phyloP scores from a whole-genome alignment of 1,284 basidiomycete species.

The Flammula alnicola region DNA sequence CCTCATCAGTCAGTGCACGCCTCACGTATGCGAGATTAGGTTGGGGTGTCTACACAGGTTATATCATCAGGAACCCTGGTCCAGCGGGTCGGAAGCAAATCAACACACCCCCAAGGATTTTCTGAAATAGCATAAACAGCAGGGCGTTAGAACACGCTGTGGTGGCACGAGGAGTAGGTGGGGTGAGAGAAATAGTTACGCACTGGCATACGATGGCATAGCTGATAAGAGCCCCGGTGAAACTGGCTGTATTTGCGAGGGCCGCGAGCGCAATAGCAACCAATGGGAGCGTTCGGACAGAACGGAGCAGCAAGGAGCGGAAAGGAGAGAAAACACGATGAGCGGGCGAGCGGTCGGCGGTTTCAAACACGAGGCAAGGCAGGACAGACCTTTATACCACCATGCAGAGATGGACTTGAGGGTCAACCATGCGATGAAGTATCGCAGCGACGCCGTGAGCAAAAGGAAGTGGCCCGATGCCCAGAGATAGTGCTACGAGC shows the following conservation, averaged over 20 bases:
- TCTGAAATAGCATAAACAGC: slow-evolving; percentile 45
- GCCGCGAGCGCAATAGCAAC: neutral
- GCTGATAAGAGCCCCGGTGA: slow-evolving; percentile 83
- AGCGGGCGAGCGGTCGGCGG: slow-evolving; percentile 2
- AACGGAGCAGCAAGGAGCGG: slow-evolving; percentile 2
- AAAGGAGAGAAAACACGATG: slow-evolving; percentile 1
- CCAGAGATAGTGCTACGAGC: slow-evolving; percentile 90
- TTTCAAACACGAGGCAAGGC: slow-evolving; percentile 9
- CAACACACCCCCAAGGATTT: slow-evolving; percentile 77
- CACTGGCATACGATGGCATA: slow-evolving; percentile 93
- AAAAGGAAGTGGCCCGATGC: slow-evolving; percentile 81
- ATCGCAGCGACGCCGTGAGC: slow-evolving; percentile 68
- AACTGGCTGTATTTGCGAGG: slow-evolving; percentile 67
- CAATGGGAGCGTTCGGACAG: slow-evolving; percentile 14
- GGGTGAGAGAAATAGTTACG: slow-evolving; percentile 40
- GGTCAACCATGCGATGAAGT: slow-evolving; percentile 65
- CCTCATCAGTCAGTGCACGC: slow-evolving; percentile 85
- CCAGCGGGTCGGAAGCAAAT: slow-evolving; percentile 6
- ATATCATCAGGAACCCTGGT: slow-evolving; percentile 23
- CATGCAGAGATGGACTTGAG: slow-evolving; percentile 67
- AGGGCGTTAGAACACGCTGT: slow-evolving; percentile 13
- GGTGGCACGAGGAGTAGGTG: slow-evolving; percentile 4
- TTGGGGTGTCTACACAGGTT: slow-evolving; percentile 67
- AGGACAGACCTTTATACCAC: slow-evolving; percentile 80
- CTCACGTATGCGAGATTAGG: slow-evolving; percentile 69